These are phyloP conservation scores for Globisporangium cederbergense DNA, from an alignment of 352 stramenopile species.

Conservation along the genomic window DNA sequence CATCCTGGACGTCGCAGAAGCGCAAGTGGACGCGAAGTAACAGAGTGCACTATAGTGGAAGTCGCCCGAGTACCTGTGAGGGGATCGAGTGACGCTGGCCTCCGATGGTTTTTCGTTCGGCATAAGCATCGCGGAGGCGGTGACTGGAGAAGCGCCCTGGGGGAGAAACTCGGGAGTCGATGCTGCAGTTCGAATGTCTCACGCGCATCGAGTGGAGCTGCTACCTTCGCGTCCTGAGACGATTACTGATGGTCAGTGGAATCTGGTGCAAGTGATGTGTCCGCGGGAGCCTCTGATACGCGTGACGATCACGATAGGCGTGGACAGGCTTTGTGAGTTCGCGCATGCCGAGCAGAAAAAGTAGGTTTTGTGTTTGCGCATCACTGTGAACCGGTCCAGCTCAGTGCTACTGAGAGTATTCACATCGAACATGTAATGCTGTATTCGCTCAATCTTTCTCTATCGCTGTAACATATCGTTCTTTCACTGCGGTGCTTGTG, in stretches of 20 bases:
- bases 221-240: background rate
- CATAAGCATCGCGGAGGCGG: constrained; percentile 17
- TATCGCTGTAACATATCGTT: background rate
- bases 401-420: no score
- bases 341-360: background rate
- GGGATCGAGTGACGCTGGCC: background rate
- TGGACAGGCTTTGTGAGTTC: constrained; percentile 4
- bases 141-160: constrained; percentile 10
- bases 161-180: background rate
- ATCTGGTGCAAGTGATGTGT: constrained; percentile 4
- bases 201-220: background rate
- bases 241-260: background rate
- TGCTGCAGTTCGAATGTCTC: background rate
- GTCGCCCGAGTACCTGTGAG: background rate
- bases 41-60: background rate
- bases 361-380: background rate
- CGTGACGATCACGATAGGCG: constrained; percentile 4
- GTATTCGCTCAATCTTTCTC: background rate
- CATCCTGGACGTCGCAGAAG: background rate
- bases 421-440: constrained; percentile 2
- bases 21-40: background rate
- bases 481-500: background rate
- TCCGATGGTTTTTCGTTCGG: constrained; percentile 16
- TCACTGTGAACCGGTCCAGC: no score
- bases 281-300: background rate